Conservation (phyloP, 2,329 filamentous ascomycete genomes). For the Alternaria gaisen region DNA sequence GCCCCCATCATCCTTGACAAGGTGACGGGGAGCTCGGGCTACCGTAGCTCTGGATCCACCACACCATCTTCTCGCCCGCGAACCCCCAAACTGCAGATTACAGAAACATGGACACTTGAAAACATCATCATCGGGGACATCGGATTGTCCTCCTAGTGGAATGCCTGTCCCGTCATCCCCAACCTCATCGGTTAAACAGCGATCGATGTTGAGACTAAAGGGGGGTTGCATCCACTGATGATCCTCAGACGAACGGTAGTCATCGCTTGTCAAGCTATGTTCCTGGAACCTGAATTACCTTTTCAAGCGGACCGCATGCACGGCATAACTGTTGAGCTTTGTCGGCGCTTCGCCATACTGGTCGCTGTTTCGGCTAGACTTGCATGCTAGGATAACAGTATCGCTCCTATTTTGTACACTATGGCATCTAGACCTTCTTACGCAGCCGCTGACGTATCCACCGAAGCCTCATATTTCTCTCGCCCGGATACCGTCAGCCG, state of each 20-base stretch:
- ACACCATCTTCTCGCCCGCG: slow-evolving; percentile 22
- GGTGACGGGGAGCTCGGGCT: slow-evolving; percentile 31
- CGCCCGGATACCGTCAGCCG: slow-evolving; percentile 14
- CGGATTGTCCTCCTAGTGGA: slow-evolving; percentile 19
- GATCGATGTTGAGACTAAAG: not conserved
- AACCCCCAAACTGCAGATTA: slow-evolving; percentile 18
- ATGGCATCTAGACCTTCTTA: slow-evolving; percentile 26
- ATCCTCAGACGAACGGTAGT: slow-evolving; percentile 2
- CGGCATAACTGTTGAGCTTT: slow-evolving; percentile 20
- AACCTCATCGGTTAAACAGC: slow-evolving; percentile 1
- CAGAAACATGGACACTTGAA: slow-evolving; percentile 17
- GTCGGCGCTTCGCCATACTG: slow-evolving; percentile 34
- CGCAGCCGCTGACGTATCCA: slow-evolving; percentile 26
- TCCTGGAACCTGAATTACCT: slow-evolving; percentile 8
- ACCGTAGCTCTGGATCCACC: slow-evolving; percentile 22
- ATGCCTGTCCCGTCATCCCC: not conserved
- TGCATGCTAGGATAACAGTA: slow-evolving; percentile 2
- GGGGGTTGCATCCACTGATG: not conserved
- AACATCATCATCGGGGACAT: slow-evolving; percentile 25
- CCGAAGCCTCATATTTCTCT: slow-evolving; percentile 3
- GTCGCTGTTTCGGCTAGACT: slow-evolving; percentile 26
- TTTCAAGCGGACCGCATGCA: slow-evolving; percentile 13
- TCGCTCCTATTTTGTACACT: slow-evolving; percentile 5
- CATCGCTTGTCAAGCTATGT: slow-evolving; percentile 12
- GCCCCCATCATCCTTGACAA: slow-evolving; percentile 27